Evolutionary conservation across 225 moss, liverwort and hornwort genomes (phyloP), one percentile per base, ranked within the genome.

Genomic region (Lunularia cruciata): DNA sequence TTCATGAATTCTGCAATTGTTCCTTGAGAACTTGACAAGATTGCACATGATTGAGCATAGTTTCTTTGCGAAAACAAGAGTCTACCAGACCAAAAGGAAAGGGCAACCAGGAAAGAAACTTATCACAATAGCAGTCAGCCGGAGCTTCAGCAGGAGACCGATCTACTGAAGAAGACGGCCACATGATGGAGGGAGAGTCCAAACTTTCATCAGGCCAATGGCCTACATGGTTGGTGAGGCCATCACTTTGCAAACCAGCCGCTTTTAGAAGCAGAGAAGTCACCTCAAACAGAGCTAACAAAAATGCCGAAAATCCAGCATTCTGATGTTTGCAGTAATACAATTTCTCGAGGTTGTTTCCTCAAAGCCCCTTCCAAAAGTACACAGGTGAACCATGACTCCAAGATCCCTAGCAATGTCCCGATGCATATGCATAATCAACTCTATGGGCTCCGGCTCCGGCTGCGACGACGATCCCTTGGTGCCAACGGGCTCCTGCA

Each of bases 401-500:
- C 64, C 57, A 26, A 45, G 48, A 27, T 66, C 63, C 57, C 64
- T 71, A 43, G 49, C 59, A 47, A 47, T 72, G 56, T 61, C 57
- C 63, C 71, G 28, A 31, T 76, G 68, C 35, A 53, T 19, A 60
- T 65, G 33, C 64, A 31, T 35, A 34, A 15, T 22, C 6, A 58
- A 23, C 64, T 46, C 86, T 84, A 98, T 39, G 93, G 89, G 60
- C 93, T 98, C 34, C 92, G 82, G 83, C 98, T 98, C 72, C 98
- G 91, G 81, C 98, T 98, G 37, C 98, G 91, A 76, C 98, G 98
- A 35, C 98, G 98, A 37, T 98, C 98, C 73, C 98, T 86, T 56
- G 73, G 49, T 37, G 83, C 65, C 15, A 89, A 39, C 14, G 96
- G 96, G 70, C 96, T 96, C 81, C 93, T 93, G 89, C 62, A 61